Conservation (phyloP, 2,329 filamentous ascomycete species). For the Xylaria sp. region DNA sequence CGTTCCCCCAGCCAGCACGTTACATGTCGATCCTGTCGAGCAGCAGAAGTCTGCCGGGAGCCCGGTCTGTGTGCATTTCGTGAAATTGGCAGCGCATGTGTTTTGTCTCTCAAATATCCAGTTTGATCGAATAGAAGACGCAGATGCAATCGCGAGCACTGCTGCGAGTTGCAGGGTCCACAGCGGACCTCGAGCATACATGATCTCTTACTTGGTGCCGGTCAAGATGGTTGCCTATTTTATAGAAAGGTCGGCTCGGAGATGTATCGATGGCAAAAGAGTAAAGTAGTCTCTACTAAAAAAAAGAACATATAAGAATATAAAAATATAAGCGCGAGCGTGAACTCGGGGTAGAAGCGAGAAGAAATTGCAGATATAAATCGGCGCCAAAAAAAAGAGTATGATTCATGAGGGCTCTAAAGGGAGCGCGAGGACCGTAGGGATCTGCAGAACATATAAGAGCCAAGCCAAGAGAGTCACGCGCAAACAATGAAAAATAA, state of each 20-base stretch:
- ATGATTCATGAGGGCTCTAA: constrained; percentile 41
- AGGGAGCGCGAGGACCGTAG: constrained; percentile 28
- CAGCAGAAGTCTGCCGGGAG: constrained; percentile 78
- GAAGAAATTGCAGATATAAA: constrained; percentile 31
- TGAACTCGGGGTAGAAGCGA: constrained; percentile 30
- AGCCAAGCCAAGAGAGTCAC: constrained; percentile 40
- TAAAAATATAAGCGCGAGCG: constrained; percentile 32
- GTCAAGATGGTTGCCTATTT: neutral
- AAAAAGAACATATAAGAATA: constrained; percentile 20
- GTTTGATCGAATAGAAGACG: constrained; percentile 52
- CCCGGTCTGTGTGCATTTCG: constrained; percentile 62
- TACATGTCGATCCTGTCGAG: constrained; percentile 63
- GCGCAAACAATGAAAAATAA: constrained; percentile 44
- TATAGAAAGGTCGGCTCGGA: constrained; percentile 7
- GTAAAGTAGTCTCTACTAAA: constrained; percentile 9
- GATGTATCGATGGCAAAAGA: constrained; percentile 6
- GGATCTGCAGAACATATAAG: constrained; percentile 43
- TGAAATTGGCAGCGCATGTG: constrained; percentile 64
- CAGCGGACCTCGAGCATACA: constrained; percentile 47
- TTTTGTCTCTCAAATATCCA: constrained; percentile 57
- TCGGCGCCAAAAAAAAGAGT: constrained; percentile 34
- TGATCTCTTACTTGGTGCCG: constrained; percentile 43
- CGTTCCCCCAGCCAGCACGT: constrained; percentile 70
- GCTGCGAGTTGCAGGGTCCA: constrained; percentile 54
- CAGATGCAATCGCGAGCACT: constrained; percentile 50